A percentile compares a stretch with the other conserved stretches of the same genome.
Evolutionary conservation across 139 green algal genomes (phyloP).

Genomic region (Chlamydomonas incerta): DNA sequence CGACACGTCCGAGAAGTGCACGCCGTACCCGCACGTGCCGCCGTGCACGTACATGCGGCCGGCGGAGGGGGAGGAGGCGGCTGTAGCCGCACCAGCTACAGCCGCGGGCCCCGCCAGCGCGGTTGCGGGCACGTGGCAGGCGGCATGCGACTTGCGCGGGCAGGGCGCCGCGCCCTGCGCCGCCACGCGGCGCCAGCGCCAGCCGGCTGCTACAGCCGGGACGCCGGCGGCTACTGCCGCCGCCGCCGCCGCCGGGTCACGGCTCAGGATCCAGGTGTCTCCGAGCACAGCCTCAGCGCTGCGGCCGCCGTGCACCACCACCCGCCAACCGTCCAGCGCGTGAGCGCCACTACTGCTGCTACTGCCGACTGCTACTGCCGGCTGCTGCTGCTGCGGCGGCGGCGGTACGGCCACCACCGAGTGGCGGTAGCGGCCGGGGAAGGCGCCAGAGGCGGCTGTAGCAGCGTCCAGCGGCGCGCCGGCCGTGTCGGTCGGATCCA

Average conservation of each 20-base stretch:
- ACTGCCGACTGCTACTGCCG: background rate
- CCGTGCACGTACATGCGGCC: constrained; percentile 61
- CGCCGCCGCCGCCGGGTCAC: background rate
- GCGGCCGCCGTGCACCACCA: constrained; percentile 50
- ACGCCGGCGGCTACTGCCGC: background rate
- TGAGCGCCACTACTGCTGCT: background rate
- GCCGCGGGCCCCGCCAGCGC: background rate
- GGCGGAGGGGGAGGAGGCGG: background rate
- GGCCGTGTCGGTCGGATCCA: background rate
- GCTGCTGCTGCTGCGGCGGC: background rate
- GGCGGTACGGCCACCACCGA: constrained; percentile 39
- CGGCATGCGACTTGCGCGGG: constrained; percentile 56
- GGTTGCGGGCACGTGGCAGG: constrained; percentile 14
- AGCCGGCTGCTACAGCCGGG: background rate
- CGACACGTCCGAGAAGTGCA: constrained; percentile 45
- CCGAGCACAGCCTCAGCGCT: constrained; percentile 19
- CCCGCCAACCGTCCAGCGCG: constrained; percentile 13
- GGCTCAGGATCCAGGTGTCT: constrained; percentile 50
- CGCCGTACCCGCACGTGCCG: constrained; percentile 53
- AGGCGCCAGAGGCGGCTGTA: background rate
- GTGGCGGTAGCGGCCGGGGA: constrained; percentile 53
- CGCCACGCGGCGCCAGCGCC: constrained; percentile 38
- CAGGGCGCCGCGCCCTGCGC: constrained; percentile 2
- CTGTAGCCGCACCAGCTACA: background rate
- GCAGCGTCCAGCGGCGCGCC: background rate